phyloP scores from a whole-genome alignment of 805 yeast genomes.

The Candida quercuum region DNA sequence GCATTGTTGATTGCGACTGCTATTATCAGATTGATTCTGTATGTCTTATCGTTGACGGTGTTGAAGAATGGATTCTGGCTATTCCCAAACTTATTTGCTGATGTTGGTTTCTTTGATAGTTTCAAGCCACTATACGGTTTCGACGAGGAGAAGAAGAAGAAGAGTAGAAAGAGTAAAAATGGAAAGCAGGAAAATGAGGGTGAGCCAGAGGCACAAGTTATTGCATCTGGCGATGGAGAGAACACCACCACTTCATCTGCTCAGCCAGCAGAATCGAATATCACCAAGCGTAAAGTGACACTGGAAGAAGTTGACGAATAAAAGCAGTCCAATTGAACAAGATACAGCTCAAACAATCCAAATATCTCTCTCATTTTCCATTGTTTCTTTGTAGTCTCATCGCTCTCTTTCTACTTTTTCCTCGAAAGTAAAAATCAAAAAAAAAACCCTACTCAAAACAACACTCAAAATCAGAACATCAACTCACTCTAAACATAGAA shows the following conservation, averaged over 20 bases:
- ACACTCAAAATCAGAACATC: too few species aligned
- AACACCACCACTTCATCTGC: slow-evolving; percentile 1
- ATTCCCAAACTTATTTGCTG: slow-evolving; percentile 93
- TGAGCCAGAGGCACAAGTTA: slow-evolving; percentile 1
- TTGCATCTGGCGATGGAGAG: too few species aligned
- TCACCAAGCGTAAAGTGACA: slow-evolving; percentile 21
- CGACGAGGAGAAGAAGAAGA: slow-evolving; percentile 27
- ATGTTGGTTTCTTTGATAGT: slow-evolving; percentile 89
- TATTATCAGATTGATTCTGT: slow-evolving; percentile 69
- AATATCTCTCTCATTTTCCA: too few species aligned
- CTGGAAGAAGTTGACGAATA: slow-evolving; percentile 27
- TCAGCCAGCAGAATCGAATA: slow-evolving; percentile 1
- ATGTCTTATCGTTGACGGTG: slow-evolving; percentile 47
- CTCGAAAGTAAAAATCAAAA: too few species aligned
- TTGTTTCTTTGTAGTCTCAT: too few species aligned
- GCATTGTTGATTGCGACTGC: slow-evolving; percentile 75
- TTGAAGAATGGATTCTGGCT: slow-evolving; percentile 84
- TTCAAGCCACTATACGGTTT: slow-evolving; percentile 76
- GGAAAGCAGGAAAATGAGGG: slow-evolving; percentile 4
- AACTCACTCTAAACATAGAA: too few species aligned
- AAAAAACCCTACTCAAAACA: too few species aligned
- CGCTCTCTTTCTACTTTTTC: too few species aligned
- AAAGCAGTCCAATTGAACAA: not conserved
- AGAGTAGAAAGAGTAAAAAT: slow-evolving; percentile 19
- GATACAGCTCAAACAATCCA: not conserved